Evolutionary conservation across 1,284 basidiomycete species (phyloP).

Genomic region (Meira nashicola): DNA sequence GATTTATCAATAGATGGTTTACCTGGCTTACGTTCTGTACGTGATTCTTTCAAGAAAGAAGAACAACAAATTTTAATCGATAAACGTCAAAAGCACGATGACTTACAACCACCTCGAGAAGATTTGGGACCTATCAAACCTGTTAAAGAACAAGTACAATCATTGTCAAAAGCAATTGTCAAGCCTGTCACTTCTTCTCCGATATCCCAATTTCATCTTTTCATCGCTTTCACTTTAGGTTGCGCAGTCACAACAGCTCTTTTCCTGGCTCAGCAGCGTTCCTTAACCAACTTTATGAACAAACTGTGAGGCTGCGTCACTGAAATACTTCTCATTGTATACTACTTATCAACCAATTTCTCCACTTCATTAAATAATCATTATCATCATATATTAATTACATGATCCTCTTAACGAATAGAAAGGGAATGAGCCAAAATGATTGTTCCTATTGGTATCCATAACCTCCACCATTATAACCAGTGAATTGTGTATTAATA

Average conservation of each 20-base stretch:
- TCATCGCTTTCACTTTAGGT: conserved; percentile 1
- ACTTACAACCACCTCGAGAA: neutral
- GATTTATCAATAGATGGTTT: conserved; percentile 11
- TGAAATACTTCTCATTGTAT: neutral
- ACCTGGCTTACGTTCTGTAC: conserved; percentile 5
- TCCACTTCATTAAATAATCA: neutral
- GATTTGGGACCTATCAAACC: neutral
- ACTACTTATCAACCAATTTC: neutral
- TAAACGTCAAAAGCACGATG: neutral
- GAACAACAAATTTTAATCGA: neutral
- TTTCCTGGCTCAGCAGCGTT: neutral
- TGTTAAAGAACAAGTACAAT: neutral
- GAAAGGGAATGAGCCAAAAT: too few species aligned
- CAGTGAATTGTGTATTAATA: conserved; percentile 14
- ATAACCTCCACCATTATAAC: conserved; percentile 6
- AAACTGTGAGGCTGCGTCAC: neutral
- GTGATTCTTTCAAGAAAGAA: neutral
- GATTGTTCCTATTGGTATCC: neutral
- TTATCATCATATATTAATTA: neutral
- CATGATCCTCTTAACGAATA: neutral
- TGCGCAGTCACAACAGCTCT: neutral
- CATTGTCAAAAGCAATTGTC: neutral
- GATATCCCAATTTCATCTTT: neutral
- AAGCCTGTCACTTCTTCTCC: neutral
- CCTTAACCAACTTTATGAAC: neutral